Evolutionary conservation across 257 asterid genomes (phyloP).

Genomic region (Nyctanthes arbortristis): DNA sequence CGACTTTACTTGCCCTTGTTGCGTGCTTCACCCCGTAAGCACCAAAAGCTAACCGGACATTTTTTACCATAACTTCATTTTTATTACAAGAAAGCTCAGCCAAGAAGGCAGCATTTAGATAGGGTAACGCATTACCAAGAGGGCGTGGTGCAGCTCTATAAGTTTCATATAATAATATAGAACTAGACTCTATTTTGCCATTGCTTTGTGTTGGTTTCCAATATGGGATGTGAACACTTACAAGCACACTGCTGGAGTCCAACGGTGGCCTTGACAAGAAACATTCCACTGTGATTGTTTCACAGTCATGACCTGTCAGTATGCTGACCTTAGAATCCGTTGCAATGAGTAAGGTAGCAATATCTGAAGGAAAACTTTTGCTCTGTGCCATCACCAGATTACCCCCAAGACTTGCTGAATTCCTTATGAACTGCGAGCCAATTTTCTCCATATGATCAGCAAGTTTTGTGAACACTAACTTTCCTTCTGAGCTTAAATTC

Average conservation of each 20-base stretch:
- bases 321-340: constrained; percentile 47
- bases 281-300: constrained; percentile 49
- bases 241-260: constrained; percentile 48
- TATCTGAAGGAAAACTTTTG: constrained; percentile 71
- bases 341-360: constrained; percentile 60
- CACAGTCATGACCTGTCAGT: constrained; percentile 30
- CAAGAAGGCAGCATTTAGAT: constrained; percentile 63
- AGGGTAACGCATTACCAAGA: constrained; percentile 71
- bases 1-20: constrained; percentile 49
- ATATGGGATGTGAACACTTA: constrained; percentile 55
- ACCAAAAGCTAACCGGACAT: constrained; percentile 49
- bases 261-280: constrained; percentile 49
- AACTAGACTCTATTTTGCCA: constrained; percentile 19
- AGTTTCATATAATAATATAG: constrained; percentile 49
- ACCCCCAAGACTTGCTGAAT: constrained; percentile 68
- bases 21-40: constrained; percentile 59
- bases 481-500: constrained; percentile 24
- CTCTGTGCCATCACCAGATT: constrained; percentile 73
- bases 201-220: constrained; percentile 22
- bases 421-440: constrained; percentile 57
- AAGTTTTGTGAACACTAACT: constrained; percentile 38
- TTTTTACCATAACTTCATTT: constrained; percentile 37
- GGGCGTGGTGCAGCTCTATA: constrained; percentile 70
- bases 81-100: constrained; percentile 43
- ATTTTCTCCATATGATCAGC: constrained; percentile 70